Evolutionary conservation across 1,284 basidiomycete species (phyloP).

Genomic region (Heterobasidion parviporum): DNA sequence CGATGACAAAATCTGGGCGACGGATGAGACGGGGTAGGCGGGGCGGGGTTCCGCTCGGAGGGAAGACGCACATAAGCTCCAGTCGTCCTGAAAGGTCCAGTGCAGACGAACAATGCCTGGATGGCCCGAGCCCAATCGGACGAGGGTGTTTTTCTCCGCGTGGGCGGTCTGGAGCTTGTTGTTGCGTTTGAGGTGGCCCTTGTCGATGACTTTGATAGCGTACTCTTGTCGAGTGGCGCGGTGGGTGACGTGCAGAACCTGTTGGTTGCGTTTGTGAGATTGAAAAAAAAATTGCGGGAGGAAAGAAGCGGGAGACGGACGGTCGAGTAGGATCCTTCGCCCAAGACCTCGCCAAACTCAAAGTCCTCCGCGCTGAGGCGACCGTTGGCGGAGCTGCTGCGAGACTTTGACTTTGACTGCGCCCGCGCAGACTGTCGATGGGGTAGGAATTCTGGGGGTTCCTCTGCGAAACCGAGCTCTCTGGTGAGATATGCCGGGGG

Average conservation of each 20-base stretch:
- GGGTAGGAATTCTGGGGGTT: slow-evolving; percentile 19
- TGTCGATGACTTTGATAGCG: slow-evolving; percentile 74
- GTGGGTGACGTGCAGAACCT: slow-evolving; percentile 58
- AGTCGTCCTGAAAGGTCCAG: slow-evolving; percentile 80
- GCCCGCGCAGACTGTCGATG: slow-evolving; percentile 16
- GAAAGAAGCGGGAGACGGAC: slow-evolving; percentile 31
- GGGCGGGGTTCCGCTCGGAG: neutral
- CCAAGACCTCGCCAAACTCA: slow-evolving; percentile 59
- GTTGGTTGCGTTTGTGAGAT: neutral
- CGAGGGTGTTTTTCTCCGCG: slow-evolving; percentile 58
- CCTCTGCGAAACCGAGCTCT: slow-evolving; percentile 43
- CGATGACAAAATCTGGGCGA: slow-evolving; percentile 78
- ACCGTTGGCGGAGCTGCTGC: slow-evolving; percentile 39
- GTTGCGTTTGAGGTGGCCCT: slow-evolving; percentile 61
- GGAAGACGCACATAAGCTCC: slow-evolving; percentile 68
- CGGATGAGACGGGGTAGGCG: neutral
- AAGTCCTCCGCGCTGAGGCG: slow-evolving; percentile 53
- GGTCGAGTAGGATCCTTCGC: slow-evolving; percentile 78
- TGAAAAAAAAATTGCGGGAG: slow-evolving; percentile 4
- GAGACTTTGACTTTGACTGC: slow-evolving; percentile 30
- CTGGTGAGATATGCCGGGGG: slow-evolving; percentile 55
- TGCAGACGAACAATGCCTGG: slow-evolving; percentile 78
- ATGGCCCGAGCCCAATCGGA: slow-evolving; percentile 60
- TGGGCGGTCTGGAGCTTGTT: slow-evolving; percentile 58
- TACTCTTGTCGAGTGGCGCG: slow-evolving; percentile 53